phyloP scores from a whole-genome alignment of 306 rosid species.

The Potentilla sterilis region DNA sequence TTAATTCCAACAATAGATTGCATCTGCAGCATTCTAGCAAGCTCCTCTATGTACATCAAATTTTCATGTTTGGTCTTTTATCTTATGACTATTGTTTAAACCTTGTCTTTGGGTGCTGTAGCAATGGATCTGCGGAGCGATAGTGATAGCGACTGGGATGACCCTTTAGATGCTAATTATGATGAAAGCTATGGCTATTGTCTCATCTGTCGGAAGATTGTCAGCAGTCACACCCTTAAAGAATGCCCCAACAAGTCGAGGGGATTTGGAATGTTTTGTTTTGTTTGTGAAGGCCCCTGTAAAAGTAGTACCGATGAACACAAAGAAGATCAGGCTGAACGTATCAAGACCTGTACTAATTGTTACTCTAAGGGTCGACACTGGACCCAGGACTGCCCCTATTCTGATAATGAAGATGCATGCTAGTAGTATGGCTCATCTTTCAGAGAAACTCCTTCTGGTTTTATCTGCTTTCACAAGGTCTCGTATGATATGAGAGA shows the following conservation, averaged over 20 bases:
- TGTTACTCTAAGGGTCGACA: not conserved
- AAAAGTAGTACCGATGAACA: not conserved
- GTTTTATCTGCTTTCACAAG: not conserved
- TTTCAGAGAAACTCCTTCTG: not conserved
- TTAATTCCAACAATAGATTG: too few species aligned
- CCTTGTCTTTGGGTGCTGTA: too few species aligned
- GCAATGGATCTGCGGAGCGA: too few species aligned
- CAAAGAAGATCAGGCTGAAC: not conserved
- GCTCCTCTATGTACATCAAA: too few species aligned
- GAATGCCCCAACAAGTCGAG: not conserved
- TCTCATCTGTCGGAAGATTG: not conserved
- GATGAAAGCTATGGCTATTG: not conserved
- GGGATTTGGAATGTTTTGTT: not conserved
- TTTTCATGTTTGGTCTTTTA: too few species aligned
- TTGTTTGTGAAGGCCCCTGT: not conserved
- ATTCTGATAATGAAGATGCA: not conserved
- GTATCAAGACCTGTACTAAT: not conserved
- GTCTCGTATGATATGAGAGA: too few species aligned
- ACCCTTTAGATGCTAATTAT: too few species aligned
- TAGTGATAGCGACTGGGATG: too few species aligned
- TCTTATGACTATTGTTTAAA: too few species aligned
- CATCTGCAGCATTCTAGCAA: too few species aligned
- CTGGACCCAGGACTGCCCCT: not conserved
- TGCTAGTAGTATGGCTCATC: not conserved
- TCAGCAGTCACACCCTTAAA: not conserved